phyloP scores from a whole-genome alignment of 2,329 filamentous ascomycete species.

The Colletotrichum horii region DNA sequence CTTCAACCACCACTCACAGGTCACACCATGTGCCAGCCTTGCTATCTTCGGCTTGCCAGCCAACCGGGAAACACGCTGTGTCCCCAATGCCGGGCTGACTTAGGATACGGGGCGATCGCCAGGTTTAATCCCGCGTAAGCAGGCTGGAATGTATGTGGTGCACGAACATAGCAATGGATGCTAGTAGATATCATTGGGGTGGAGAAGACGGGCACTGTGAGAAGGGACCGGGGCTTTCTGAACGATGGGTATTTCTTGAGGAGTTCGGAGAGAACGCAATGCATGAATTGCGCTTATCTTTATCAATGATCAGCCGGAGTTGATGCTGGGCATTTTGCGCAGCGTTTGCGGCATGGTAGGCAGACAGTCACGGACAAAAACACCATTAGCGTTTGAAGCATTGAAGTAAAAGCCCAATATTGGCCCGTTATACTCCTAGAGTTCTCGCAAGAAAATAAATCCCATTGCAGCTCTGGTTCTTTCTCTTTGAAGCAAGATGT shows the following conservation, averaged over 20 bases:
- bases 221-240: not conserved
- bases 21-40: not conserved
- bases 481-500: not conserved
- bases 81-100: not conserved
- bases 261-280: not conserved
- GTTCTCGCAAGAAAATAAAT: not conserved
- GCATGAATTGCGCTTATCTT: not conserved
- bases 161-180: not conserved
- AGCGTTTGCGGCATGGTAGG: not conserved
- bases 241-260: not conserved
- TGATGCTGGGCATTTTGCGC: not conserved
- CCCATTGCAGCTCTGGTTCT: not conserved
- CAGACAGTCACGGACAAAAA: not conserved
- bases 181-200: not conserved
- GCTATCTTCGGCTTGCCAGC: not conserved
- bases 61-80: not conserved
- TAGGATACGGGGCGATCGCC: not conserved
- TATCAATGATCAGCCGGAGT: not conserved
- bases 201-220: not conserved
- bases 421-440: not conserved
- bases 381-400: not conserved
- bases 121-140: not conserved
- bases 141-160: not conserved
- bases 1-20: not conserved
- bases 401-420: not conserved